Evolutionary conservation across 345 rosid genomes (phyloP), one percentile per base, ranked within the genome.

Genomic region (Syzygium jambos): DNA sequence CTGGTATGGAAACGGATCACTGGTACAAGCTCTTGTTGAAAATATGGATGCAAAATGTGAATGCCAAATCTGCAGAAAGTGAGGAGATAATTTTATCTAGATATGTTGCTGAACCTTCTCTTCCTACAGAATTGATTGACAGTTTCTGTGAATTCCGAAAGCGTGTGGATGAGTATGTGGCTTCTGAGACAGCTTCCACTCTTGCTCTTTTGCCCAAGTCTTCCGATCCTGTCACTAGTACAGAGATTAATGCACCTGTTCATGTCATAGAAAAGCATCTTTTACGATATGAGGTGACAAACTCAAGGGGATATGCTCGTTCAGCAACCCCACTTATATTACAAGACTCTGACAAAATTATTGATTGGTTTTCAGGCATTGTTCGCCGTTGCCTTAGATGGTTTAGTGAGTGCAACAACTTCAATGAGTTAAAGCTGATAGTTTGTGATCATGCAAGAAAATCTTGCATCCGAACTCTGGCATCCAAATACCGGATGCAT

Each of bases 1-100:
- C 91, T 88, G 99, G 99, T 57, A 97, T 97, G 98, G 91, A 95
- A 91, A 95, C 97, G 15, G 99, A 97, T 93, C 98, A 97, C 85
- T 97, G 98, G 99, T 96, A 94, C 85, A 97, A 97, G 91, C 86
- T 86, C 84, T 89, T 96, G 82, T 87, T 95, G 88, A 94, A 94
- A 88, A 88, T 93, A 86, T 95, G 99, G 98, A 92, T 96, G 95
- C 95, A 96, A 89, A 92, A 93, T 22, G 82, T 93, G 78, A 92
- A 92, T 52, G 90, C 94, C 52, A 93, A 93, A 90, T 87, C 87
- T 61, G 93, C 89, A 68, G 90, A 88, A 87, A 91, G 91, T 82
- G 96, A 96, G 90, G 96, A 95, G 87, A 89, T 88, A 55, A 87
- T 95, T 92, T 91, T 97, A 90, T 94, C 98, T 43, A 94, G 93